phyloP scores from a whole-genome alignment of 2,329 filamentous ascomycete species.

The Claviceps pazoutovae region DNA sequence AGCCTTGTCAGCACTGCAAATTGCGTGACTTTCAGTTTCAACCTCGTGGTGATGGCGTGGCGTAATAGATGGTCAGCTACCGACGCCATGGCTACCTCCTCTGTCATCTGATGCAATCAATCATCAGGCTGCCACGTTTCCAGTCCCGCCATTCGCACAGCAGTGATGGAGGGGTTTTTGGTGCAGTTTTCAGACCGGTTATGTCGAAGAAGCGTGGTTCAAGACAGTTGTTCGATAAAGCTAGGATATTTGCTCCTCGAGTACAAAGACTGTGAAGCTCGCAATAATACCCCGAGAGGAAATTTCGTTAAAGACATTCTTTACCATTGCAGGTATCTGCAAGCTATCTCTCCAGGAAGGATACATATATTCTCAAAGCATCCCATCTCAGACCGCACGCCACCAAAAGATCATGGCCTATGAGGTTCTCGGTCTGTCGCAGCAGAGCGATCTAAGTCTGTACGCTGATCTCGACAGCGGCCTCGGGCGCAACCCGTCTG shows the following conservation, averaged over 20 bases:
- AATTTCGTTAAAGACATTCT: no score
- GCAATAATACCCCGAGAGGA: no score
- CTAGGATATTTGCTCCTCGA: slow-evolving; percentile 4
- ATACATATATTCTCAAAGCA: background rate
- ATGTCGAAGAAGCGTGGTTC: no score
- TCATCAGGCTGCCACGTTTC: background rate
- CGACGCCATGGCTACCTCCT: background rate
- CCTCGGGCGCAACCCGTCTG: slow-evolving; percentile 2
- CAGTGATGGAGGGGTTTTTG: no score
- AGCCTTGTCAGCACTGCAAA: no score
- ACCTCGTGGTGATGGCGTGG: no score
- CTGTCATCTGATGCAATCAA: background rate
- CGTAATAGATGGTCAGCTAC: no score
- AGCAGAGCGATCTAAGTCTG: background rate
- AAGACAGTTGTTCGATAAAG: no score
- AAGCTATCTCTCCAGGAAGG: no score
- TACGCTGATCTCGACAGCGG: slow-evolving; percentile 1
- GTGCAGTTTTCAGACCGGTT: no score
- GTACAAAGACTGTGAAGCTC: slow-evolving; percentile 9
- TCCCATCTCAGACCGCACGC: background rate
- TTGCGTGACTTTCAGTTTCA: no score
- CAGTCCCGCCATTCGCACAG: background rate
- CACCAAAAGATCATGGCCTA: background rate
- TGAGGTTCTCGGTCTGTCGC: background rate
- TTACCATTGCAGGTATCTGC: background rate